Evolutionary conservation across 352 stramenopile species (phyloP).

Genomic region (Pythium myriotylum): DNA sequence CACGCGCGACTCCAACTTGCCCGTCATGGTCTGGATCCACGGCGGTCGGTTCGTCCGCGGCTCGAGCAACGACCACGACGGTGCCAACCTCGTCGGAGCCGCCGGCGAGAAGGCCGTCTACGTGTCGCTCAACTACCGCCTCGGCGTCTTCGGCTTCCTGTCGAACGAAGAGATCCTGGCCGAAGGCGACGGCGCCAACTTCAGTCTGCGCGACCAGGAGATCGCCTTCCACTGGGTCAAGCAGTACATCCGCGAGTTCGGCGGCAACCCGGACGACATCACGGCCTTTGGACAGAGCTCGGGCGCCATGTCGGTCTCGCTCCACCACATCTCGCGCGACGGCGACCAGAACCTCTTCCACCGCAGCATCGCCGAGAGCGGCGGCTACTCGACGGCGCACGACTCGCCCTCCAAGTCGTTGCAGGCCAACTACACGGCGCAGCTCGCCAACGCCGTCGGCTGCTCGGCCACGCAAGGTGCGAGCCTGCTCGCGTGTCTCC

Average conservation of each 20-base stretch:
- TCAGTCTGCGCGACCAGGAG: no score
- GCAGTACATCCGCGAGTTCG: no score
- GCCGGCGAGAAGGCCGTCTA: conserved; percentile 28
- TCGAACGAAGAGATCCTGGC: no score
- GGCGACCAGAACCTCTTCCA: conserved; percentile 10
- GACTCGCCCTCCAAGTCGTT: background rate
- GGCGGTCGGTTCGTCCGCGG: conserved; percentile 31
- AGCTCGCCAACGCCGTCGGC: background rate
- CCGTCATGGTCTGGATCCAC: conserved; percentile 39
- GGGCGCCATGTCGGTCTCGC: background rate
- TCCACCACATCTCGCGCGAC: background rate
- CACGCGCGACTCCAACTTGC: conserved; percentile 25
- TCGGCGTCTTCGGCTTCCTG: conserved; percentile 21
- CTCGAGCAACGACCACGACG: conserved; percentile 3
- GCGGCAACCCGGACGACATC: no score
- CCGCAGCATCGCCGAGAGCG: conserved; percentile 5
- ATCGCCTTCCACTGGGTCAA: no score
- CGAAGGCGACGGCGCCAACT: no score
- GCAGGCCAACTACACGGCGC: background rate
- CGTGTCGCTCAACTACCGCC: no score
- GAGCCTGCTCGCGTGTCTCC: no score
- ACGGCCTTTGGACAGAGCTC: no score
- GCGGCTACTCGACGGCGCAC: background rate
- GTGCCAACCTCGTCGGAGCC: conserved; percentile 1
- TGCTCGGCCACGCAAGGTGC: no score